These are phyloP conservation scores for Brettanomyces sp. DNA, from an alignment of 805 yeast genomes.

Conservation along the genomic window DNA sequence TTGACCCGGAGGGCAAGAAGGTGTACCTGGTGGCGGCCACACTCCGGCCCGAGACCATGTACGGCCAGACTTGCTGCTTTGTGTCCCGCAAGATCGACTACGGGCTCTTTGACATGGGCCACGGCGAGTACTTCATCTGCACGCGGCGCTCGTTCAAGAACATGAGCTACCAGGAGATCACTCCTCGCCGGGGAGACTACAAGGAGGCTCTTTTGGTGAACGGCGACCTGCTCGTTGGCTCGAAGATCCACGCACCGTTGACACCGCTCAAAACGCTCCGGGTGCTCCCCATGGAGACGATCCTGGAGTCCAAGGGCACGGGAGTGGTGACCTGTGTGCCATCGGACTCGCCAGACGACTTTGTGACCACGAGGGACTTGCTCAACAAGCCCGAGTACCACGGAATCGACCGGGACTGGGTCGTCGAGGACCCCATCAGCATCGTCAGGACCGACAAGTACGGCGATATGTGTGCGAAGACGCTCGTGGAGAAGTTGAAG, in stretches of 20 bases:
- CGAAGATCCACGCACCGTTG: constrained; percentile 79
- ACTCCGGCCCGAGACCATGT: constrained; percentile 97
- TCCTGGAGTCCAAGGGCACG: constrained; percentile 90
- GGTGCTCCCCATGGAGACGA: constrained; percentile 96
- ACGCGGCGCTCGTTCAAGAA: constrained; percentile 95
- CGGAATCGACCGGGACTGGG: constrained; percentile 82
- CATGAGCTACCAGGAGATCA: constrained; percentile 90
- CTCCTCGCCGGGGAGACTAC: constrained; percentile 80
- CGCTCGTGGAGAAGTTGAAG: constrained; percentile 74
- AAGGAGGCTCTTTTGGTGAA: constrained; percentile 46
- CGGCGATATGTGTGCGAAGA: constrained; percentile 84
- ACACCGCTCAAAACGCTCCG: constrained; percentile 61
- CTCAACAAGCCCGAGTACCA: constrained; percentile 86
- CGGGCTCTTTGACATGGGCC: constrained; percentile 83
- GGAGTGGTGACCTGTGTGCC: constrained; percentile 99
- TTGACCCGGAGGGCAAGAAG: constrained; percentile 46
- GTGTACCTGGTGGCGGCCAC: constrained; percentile 90
- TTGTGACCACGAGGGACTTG: constrained; percentile 74
- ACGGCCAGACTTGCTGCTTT: constrained; percentile 96
- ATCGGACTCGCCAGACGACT: constrained; percentile 98
- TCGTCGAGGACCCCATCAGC: constrained; percentile 59
- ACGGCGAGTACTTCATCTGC: constrained; percentile 65
- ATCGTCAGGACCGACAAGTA: constrained; percentile 74
- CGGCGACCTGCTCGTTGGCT: constrained; percentile 76
- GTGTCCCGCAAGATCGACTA: constrained; percentile 91